Conservation (phyloP, 805 yeast genomes). For the Teunomyces barrocoloradensis region DNA sequence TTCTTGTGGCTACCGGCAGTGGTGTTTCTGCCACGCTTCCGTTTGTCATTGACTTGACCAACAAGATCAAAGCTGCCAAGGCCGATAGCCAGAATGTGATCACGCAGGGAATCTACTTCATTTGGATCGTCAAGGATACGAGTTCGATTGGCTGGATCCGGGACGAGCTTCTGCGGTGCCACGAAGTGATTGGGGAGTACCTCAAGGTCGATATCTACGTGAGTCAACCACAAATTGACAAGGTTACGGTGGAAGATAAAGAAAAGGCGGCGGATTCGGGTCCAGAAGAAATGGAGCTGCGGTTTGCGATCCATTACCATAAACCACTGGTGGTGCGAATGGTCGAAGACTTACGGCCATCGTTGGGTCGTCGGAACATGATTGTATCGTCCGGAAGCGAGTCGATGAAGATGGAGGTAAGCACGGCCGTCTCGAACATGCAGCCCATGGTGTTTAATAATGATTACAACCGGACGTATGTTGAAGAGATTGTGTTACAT, state of each 20-base stretch:
- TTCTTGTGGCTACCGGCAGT: slow-evolving; percentile 47
- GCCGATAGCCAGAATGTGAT: slow-evolving; percentile 11
- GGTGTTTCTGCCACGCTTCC: slow-evolving; percentile 54
- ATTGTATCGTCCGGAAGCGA: slow-evolving; percentile 48
- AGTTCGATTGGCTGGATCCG: slow-evolving; percentile 41
- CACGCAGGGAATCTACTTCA: slow-evolving; percentile 32
- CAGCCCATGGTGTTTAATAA: slow-evolving; percentile 34
- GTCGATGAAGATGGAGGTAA: slow-evolving; percentile 36
- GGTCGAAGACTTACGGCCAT: slow-evolving; percentile 12
- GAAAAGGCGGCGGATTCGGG: not conserved
- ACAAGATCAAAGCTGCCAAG: slow-evolving; percentile 9
- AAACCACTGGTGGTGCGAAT: slow-evolving; percentile 21
- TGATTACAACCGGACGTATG: slow-evolving; percentile 19
- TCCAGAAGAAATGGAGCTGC: not conserved
- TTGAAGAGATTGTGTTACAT: slow-evolving; percentile 49
- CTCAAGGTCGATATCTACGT: slow-evolving; percentile 26
- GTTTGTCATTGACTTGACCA: slow-evolving; percentile 29
- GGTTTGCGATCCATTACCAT: slow-evolving; percentile 14
- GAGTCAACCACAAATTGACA: slow-evolving; percentile 1
- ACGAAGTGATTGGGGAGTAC: slow-evolving; percentile 24
- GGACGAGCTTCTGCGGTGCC: slow-evolving; percentile 31
- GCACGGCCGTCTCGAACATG: slow-evolving; percentile 37
- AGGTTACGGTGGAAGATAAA: not conserved
- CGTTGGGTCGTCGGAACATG: slow-evolving; percentile 32
- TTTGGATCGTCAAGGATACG: slow-evolving; percentile 42